Evolutionary conservation across 2,329 filamentous ascomycete genomes (phyloP), one percentile per base, ranked within the genome.

Genomic region (Colletotrichum chlorophyti): DNA sequence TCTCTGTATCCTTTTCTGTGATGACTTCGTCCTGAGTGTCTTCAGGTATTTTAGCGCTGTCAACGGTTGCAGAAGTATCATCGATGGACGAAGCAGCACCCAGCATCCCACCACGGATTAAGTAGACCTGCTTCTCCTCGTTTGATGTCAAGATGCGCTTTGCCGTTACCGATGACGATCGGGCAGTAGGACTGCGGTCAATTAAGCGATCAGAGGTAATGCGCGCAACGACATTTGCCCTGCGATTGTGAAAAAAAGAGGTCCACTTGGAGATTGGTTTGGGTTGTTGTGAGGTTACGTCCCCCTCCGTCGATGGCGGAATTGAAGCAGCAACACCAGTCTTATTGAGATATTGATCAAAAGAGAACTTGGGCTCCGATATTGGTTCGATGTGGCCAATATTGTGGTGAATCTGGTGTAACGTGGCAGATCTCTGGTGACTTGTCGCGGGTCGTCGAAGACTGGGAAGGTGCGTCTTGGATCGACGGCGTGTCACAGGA

Each of bases 381-480:
- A 32, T 42, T 6, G 49, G 45, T 21, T 61, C 49, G 14, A 66
- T 53, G 17, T 68, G 47, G 23, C 69, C 66, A 21, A 67, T 64
- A 53, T 71, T 66, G 14, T 70, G 68, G 50, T 75, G 71, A 24
- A 76, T 70, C 60, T 86, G 82, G 64, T 90, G 85, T 24, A 91
- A 75, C 1, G 88, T 91, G 29, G 85, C 86, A 41, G 88, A 90
- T 65, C 91, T 82, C 70, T 93, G 89, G 68, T 93, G 90, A 70
- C 90, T 93, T 15, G 91, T 93, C 41, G 89, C 89, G 49, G 91
- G 91, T 65, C 90, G 80, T 58, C 88, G 85, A 58, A 93, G 80
- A 19, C 83, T 86, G 3, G 86, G 83, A 61, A 90, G 77, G 66
- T 89, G 84, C 43, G 86, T 83, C 63, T 76, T 84, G 27, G 86